Base-by-base conservation (phyloP, 139 green algal genomes). In the Auxenochlorella protothecoides region DNA sequence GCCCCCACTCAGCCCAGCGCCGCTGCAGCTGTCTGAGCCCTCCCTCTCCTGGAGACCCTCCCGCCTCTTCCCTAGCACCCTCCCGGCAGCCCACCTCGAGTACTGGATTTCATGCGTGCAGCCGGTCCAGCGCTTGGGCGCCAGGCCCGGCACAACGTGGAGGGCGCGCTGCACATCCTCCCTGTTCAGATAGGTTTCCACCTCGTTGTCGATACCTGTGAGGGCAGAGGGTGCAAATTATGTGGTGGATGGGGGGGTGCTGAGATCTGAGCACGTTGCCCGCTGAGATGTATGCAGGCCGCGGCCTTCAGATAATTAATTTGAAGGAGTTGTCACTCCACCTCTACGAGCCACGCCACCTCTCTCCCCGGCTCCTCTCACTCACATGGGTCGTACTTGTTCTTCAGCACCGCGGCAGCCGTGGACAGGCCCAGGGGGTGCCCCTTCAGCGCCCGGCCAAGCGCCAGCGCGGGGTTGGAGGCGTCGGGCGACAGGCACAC, bases 151-250 rank as follows among this genome's bases (percentile, higher is more conserved):
- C 9, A 78, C 78, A 60, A 72, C 88, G 72, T 93, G 84, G 55
- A 93, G 72, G 2, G 84, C 87, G 3, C 16, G 13, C 66, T 90
- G 80, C 67, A 96, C 87, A 53, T 94, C 85, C 2, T 73, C 76
- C 55, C 84, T 68, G 80, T 96, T 96, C 15, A 95, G 70, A 84
- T 92, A 96, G 2, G 57, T 57, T 65, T 86, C 79, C 10, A 89
- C 83, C 65, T 90, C 83, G 44, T 85, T 66, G 68, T 90, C 89
- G 6, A 95, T 72, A 70, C 89, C 27, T 44, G 27, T 44, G 27
- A 44, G 27, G 27, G 27, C 27, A 44, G 27, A 44, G 27, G 27
- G 27, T 44, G 27, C 27, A 44, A 44, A 44, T 44, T 44, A 44
- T 44, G 27, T 44, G 27, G 27, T 44, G 27, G 27, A 44, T 44